Evolutionary conservation across 2,329 filamentous ascomycete genomes (phyloP), one percentile per base, ranked within the genome.

Genomic region (Alternaria hordeiaustralica): DNA sequence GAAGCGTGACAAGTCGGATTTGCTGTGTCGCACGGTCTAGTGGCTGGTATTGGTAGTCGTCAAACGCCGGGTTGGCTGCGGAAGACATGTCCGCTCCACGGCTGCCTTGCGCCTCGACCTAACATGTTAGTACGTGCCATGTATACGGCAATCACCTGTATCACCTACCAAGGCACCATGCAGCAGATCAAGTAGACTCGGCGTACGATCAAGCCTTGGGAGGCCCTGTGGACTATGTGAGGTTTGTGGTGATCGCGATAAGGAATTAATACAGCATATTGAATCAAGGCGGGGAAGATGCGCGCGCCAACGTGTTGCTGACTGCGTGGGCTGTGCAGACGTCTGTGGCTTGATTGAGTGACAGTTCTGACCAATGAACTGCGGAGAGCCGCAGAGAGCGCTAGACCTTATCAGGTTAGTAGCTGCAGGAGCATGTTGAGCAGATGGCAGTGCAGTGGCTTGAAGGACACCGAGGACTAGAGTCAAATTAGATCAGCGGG

Each of bases 381-480:
- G 33, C 9, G 33, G 9, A 7, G 8, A 7, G 15, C 33, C 8
- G 3, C 0, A 41, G 15, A 4, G 9, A 41, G 15, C 33, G 33
- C 33, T 41, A 41, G 33, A 9, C 33, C 33, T n/a, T n/a, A 41
- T 41, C 15, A n/a, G 8, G 33, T 15, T n/a, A 41, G 33, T 41
- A n/a, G 15, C 33, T n/a, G 15, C 15, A n/a, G 15, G 15, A 41
- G 33, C 13, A 41, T 2, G 8, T 41, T n/a, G 8, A n/a, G 15
- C 15, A n/a, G 15, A 41, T 41, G 8, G 15, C 15, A 41, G 15
- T n/a, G 15, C 33, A n/a, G 33, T 41, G 33, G 6, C 33, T 36
- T 5, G 2, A 9, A 3, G 15, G 8, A 36, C 33, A 3, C 7
- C 0, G 15, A 36, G 33, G 1, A 36, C 13, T 1, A n/a, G 1